These are phyloP conservation scores for Sporothrix brasiliensis DNA, from an alignment of 2,329 filamentous ascomycete genomes.

Conservation along the genomic window DNA sequence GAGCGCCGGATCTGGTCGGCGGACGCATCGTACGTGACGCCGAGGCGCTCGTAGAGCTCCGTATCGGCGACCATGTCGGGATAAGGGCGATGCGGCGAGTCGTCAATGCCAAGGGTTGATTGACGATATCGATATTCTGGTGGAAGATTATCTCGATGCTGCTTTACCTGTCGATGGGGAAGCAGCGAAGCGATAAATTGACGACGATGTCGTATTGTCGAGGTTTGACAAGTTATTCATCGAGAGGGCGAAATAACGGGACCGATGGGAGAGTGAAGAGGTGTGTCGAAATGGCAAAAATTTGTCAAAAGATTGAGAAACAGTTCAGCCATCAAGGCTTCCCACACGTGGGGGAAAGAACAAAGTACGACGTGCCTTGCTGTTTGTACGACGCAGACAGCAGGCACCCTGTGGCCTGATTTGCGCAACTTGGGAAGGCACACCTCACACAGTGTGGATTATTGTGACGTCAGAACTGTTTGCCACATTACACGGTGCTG, in stretches of 20 bases:
- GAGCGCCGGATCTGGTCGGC: conserved; percentile 97
- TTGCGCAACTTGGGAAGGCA: conserved; percentile 31
- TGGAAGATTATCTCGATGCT: too few species aligned
- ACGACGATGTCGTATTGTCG: not conserved
- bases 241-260: not conserved
- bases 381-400: not conserved
- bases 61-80: conserved; percentile 42
- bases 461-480: conserved; percentile 21
- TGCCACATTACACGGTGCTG: conserved; percentile 3
- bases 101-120: not conserved
- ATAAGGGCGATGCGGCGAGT: not conserved
- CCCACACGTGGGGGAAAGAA: not conserved
- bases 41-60: conserved; percentile 79
- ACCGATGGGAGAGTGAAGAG: not conserved
- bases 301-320: not conserved
- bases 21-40: conserved; percentile 73
- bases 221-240: not conserved
- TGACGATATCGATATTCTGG: not conserved
- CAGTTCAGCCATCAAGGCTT: conserved; percentile 4
- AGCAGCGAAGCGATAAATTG: too few species aligned
- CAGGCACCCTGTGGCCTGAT: conserved; percentile 5
- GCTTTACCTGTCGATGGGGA: too few species aligned
- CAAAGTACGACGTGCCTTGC: too few species aligned
- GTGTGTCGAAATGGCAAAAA: not conserved
- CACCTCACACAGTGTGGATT: conserved; percentile 23